Conservation (phyloP, 2,329 filamentous ascomycete genomes). For the Chaetomium olivaceum region DNA sequence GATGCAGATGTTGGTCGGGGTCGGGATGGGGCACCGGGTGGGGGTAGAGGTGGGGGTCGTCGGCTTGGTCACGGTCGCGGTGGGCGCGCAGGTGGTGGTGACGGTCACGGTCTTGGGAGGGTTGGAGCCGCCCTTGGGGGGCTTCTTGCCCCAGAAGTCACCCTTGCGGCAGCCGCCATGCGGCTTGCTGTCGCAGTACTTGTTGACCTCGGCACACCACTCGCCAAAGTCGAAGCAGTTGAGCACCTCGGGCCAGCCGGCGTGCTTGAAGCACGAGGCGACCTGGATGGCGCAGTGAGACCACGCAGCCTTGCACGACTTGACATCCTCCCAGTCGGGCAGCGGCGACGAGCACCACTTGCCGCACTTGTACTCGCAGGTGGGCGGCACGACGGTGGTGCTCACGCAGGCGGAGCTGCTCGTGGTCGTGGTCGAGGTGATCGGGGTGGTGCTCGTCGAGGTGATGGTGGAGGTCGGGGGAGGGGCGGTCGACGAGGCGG, state of each 20-base stretch:
- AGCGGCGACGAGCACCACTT: constrained; percentile 55
- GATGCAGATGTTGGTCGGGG: constrained; percentile 54
- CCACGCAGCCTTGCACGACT: constrained; percentile 45
- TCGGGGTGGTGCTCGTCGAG: constrained; percentile 22
- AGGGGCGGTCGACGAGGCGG: constrained; percentile 9
- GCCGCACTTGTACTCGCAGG: constrained; percentile 57
- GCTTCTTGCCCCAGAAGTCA: constrained; percentile 46
- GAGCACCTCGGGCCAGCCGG: constrained; percentile 51
- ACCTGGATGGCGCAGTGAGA: constrained; percentile 51
- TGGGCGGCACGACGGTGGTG: constrained; percentile 47
- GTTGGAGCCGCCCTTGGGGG: constrained; percentile 41
- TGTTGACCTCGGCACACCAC: constrained; percentile 51
- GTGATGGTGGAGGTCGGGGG: constrained; percentile 21
- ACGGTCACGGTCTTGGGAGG: constrained; percentile 27
- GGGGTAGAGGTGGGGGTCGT: constrained; percentile 33
- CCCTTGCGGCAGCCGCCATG: constrained; percentile 41
- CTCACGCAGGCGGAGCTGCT: constrained; percentile 49
- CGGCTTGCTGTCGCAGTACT: constrained; percentile 43
- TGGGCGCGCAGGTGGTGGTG: constrained; percentile 25
- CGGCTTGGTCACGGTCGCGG: constrained; percentile 33
- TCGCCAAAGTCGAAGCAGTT: constrained; percentile 52
- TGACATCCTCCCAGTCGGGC: constrained; percentile 48
- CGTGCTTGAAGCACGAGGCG: constrained; percentile 52
- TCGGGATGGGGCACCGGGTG: constrained; percentile 44
- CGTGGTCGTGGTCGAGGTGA: constrained; percentile 39